phyloP scores from a whole-genome alignment of 2,329 filamentous ascomycete genomes.

The Paecilomyces variotii region DNA sequence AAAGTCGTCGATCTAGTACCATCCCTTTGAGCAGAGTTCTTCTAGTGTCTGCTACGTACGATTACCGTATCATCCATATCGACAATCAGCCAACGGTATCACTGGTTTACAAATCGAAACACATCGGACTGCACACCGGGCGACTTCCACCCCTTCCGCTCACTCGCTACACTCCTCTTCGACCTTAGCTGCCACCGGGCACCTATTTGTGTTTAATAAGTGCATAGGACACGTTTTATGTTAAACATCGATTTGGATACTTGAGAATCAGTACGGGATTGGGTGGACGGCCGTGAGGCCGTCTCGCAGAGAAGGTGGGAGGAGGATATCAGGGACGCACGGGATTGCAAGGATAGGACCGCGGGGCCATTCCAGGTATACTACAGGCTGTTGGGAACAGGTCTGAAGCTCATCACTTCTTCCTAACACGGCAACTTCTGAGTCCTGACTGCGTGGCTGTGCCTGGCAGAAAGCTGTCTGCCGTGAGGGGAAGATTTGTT shows the following conservation, averaged over 20 bases:
- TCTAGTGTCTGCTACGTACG: not conserved
- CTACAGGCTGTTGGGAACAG: not conserved
- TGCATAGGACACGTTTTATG: not conserved
- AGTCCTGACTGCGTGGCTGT: not conserved
- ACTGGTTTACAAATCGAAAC: not conserved
- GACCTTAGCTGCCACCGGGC: not conserved
- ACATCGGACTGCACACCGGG: not conserved
- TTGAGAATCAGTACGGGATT: conserved; percentile 10
- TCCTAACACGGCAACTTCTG: not conserved
- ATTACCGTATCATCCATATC: not conserved
- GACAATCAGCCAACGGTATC: not conserved
- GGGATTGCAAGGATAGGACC: conserved; percentile 1
- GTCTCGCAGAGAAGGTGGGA: conserved; percentile 25
- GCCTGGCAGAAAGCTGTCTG: not conserved
- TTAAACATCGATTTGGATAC: conserved; percentile 4
- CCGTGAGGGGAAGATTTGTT: not conserved
- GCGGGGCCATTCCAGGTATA: not conserved
- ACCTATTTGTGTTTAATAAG: not conserved
- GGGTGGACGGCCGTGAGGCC: conserved; percentile 30
- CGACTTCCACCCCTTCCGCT: not conserved
- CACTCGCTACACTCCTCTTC: not conserved
- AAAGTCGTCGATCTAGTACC: not conserved
- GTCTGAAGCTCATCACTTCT: not conserved
- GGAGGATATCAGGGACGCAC: conserved; percentile 17
- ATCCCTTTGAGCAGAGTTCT: not conserved